Evolutionary conservation across 192 early-diverging fungal species (phyloP).

Genomic region (Rhizophlyctis rosea): DNA sequence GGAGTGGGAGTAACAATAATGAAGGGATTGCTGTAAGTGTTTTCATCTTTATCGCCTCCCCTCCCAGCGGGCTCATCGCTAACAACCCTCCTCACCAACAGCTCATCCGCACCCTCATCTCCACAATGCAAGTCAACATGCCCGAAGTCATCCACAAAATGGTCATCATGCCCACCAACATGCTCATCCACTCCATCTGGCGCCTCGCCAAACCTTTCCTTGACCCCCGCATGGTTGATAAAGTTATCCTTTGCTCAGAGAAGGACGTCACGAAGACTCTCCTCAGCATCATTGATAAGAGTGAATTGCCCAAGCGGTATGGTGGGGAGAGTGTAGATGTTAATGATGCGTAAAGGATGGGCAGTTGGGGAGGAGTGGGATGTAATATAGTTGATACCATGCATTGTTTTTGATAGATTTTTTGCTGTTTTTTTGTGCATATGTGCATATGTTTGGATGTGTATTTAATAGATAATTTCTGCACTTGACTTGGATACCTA

Average conservation of each 20-base stretch:
- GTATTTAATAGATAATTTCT: too few species aligned
- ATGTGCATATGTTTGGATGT: too few species aligned
- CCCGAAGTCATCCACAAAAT: slow-evolving; percentile 28
- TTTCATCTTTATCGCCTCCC: not conserved
- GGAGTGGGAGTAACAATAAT: too few species aligned
- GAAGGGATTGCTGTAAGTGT: too few species aligned
- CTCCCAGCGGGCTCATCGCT: slow-evolving; percentile 9
- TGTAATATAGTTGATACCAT: too few species aligned
- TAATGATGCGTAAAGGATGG: too few species aligned
- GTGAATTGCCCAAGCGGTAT: slow-evolving; percentile 14
- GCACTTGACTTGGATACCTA: too few species aligned
- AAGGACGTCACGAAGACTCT: slow-evolving; percentile 18
- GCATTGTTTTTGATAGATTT: too few species aligned
- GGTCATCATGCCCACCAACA: slow-evolving; percentile 29
- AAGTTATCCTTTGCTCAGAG: slow-evolving; percentile 9
- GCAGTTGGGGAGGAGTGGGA: too few species aligned
- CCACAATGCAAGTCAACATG: slow-evolving; percentile 19
- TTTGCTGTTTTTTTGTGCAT: too few species aligned
- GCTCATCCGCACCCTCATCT: slow-evolving; percentile 19
- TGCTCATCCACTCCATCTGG: slow-evolving; percentile 26
- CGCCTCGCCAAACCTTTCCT: slow-evolving; percentile 30
- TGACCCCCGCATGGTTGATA: slow-evolving; percentile 18
- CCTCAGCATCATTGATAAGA: not conserved
- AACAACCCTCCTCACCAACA: slow-evolving; percentile 16
- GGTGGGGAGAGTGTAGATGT: slow-evolving; percentile 18